Base-by-base conservation (phyloP, 441 rosid species). In the Gossypium trilobum region DNA sequence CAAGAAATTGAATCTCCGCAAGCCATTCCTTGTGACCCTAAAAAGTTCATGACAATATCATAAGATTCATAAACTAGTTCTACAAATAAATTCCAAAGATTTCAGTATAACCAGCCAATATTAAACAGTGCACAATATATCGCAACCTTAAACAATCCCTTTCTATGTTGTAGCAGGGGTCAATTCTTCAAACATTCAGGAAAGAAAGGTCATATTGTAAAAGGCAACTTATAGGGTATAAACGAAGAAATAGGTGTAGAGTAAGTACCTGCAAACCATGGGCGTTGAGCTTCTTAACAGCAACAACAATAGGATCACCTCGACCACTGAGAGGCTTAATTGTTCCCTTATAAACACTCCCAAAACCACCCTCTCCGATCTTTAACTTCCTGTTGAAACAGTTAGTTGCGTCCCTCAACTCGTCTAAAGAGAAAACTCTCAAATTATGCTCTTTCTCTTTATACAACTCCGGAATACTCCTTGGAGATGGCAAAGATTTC, bases 311-410 rank as follows among this genome's bases (percentile, higher is more conserved):
- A 2, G 80, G 75, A 33, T 55, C 61, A 19, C 74, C 81, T 44
- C 36, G 61, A 2, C 73, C 80, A 10, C 36, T 50, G 0, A 50
- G 36, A 58, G 84, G 75, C 50, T 3, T 58, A 58, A 83, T 60
- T 0, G 83, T 75, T 25, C 86, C 86, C 67, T 77, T 81, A 58
- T 83, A 83, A 48, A 83, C 86, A 55, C 82, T 83, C 67, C 86
- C 86, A 77, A 83, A 83, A n/a, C 86, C 86, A 5, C 86, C 86
- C 68, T 83, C 81, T 17, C 86, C 86, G 2, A 83, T 59, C 78
- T 81, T 83, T 14, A 79, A 50, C 78, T 65, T 6, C 77, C 78
- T 71, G 44, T 36, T 77, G 75, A 83, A 83, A 5, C 81, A 81
- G 66, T 65, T 51, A 0, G 86, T 83, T 55, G 82, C 84, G 16